phyloP scores from a whole-genome alignment of 768 basidiomycete species.

The Naganishia onofrii region DNA sequence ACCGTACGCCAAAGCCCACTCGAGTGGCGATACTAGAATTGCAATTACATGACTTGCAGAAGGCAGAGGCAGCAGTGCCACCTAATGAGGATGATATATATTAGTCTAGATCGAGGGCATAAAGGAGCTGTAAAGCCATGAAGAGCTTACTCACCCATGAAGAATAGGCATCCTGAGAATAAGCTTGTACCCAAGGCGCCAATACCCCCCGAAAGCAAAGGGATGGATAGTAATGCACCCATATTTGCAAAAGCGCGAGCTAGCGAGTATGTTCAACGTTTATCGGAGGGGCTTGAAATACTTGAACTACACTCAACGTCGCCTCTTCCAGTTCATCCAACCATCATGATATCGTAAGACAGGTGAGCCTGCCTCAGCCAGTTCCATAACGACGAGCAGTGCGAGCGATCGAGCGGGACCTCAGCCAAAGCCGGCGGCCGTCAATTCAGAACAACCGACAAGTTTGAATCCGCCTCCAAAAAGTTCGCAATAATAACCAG shows the following conservation, averaged over 20 bases:
- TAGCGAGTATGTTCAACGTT: background rate
- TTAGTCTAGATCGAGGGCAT: constrained; percentile 50
- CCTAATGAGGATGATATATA: constrained; percentile 19
- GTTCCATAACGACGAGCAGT: too few species aligned
- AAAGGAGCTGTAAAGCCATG: constrained; percentile 43
- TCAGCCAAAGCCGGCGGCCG: background rate
- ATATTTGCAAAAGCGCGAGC: constrained; percentile 35
- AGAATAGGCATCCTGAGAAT: constrained; percentile 66
- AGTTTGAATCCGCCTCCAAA: background rate
- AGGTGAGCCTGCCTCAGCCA: too few species aligned
- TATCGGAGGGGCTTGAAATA: too few species aligned
- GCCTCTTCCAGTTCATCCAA: too few species aligned
- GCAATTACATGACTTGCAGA: constrained; percentile 98
- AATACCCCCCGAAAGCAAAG: constrained; percentile 52
- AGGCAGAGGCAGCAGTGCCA: constrained; percentile 73
- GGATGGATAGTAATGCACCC: constrained; percentile 55
- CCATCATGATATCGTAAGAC: too few species aligned
- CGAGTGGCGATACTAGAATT: constrained; percentile 97
- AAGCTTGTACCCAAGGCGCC: constrained; percentile 58
- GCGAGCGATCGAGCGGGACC: background rate
- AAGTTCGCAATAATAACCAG: constrained; percentile 1
- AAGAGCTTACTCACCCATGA: constrained; percentile 59
- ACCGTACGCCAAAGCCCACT: constrained; percentile 82
- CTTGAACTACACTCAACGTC: too few species aligned
- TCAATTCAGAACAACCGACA: too few species aligned